Conservation (phyloP, 2,329 filamentous ascomycete genomes). For the Colletotrichum godetiae region DNA sequence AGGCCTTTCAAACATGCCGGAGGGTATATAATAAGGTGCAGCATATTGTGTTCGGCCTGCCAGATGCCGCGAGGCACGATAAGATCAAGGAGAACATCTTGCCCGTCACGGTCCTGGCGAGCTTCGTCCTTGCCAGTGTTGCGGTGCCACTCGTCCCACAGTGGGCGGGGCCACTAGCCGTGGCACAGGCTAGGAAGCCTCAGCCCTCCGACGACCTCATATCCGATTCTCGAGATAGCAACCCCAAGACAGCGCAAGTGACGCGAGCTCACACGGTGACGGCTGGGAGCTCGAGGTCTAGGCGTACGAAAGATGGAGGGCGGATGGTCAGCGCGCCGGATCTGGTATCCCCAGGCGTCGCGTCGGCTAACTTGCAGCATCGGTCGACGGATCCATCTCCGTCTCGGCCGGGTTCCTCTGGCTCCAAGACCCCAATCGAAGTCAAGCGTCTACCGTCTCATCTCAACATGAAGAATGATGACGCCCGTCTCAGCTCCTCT, state of each 20-base stretch:
- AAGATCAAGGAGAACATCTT: constrained; percentile 86
- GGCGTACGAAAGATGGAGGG: constrained; percentile 57
- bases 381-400: constrained; percentile 17
- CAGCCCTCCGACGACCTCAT: constrained; percentile 71
- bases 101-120: constrained; percentile 83
- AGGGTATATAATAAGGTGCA: constrained; percentile 90
- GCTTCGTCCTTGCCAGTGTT: constrained; percentile 81
- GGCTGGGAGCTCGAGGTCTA: constrained; percentile 60
- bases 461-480: constrained; percentile 64
- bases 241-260: constrained; percentile 66
- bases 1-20: constrained; percentile 84
- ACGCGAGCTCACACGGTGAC: constrained; percentile 77
- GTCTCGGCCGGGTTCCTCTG: constrained; percentile 29
- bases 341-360: constrained; percentile 39
- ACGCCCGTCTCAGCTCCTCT: constrained; percentile 74
- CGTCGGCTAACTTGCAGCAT: constrained; percentile 19
- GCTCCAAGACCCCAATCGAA: constrained; percentile 47
- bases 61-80: constrained; percentile 75
- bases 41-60: constrained; percentile 84
- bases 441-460: constrained; percentile 56
- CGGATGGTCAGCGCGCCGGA: constrained; percentile 60
- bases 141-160: constrained; percentile 80
- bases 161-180: constrained; percentile 83
- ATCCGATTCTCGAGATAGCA: constrained; percentile 61
- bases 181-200: constrained; percentile 84